Percentiles rank a stretch among this genome's conserved stretches.
Evolutionary conservation across 1,139 yeast genomes (phyloP).

Genomic region (Candida dubliniensis): DNA sequence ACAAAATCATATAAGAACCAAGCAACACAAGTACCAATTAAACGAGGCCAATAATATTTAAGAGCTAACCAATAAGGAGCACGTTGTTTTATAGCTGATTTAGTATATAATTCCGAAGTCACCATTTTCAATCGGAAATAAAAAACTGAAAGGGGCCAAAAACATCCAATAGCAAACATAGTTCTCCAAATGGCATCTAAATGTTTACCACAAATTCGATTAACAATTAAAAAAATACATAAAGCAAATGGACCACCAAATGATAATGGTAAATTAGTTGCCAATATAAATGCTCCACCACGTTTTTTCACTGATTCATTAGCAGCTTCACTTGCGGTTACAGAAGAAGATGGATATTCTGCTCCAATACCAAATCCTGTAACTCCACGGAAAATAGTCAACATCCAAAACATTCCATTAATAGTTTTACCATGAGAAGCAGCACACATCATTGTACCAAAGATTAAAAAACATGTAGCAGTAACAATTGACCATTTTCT

Average conservation of each 20-base stretch:
- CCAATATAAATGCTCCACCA: conserved; percentile 63
- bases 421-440: conserved; percentile 46
- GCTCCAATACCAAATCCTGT: conserved; percentile 80
- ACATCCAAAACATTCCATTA: conserved; percentile 67
- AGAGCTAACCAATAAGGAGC: conserved; percentile 50
- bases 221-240: conserved; percentile 64
- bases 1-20: conserved; percentile 58
- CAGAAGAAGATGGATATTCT: conserved; percentile 70
- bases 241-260: conserved; percentile 81
- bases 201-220: conserved; percentile 53
- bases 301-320: conserved; percentile 60
- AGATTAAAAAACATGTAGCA: conserved; percentile 44
- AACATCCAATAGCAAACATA: conserved; percentile 70
- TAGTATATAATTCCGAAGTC: conserved; percentile 54
- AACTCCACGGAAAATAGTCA: conserved; percentile 63
- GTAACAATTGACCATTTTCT: conserved; percentile 48
- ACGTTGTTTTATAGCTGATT: conserved; percentile 42
- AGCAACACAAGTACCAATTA: conserved; percentile 45
- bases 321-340: conserved; percentile 73
- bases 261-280: conserved; percentile 70
- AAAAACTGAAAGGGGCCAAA: conserved; percentile 73
- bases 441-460: conserved; percentile 50
- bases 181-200: conserved; percentile 68
- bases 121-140: conserved; percentile 71
- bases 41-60: conserved; percentile 47